Conservation (phyloP, 805 yeast species). For the Starmerella khaoyaiensis region DNA sequence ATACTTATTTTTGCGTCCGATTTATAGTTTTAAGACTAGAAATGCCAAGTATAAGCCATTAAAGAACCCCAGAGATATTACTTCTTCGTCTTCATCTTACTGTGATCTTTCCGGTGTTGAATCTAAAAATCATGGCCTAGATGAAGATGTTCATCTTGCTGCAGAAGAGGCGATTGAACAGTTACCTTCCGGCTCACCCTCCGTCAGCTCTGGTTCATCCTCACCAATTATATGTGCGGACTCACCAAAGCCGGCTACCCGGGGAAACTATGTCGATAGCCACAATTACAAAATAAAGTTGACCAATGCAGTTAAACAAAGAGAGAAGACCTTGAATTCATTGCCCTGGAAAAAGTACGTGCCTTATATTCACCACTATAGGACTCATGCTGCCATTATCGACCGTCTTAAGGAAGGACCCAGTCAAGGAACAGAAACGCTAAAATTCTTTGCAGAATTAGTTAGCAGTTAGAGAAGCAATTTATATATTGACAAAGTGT, state of each 20-base stretch:
- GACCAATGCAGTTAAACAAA: conserved; percentile 20
- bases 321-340: conserved; percentile 42
- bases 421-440: conserved; percentile 23
- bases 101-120: background rate
- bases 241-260: background rate
- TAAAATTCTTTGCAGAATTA: conserved; percentile 19
- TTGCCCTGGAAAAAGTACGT: conserved; percentile 69
- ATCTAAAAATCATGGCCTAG: background rate
- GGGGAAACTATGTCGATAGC: background rate
- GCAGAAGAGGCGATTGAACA: conserved; percentile 1
- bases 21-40: no score
- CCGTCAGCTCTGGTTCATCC: background rate
- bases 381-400: conserved; percentile 78
- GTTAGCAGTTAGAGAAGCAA: no score
- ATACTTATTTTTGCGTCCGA: background rate
- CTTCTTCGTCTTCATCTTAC: no score
- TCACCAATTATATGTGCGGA: no score
- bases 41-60: no score
- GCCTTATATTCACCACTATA: conserved; percentile 52
- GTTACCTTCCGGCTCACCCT: no score
- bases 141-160: conserved; percentile 1
- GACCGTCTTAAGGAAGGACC: conserved; percentile 37
- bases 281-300: conserved; percentile 1
- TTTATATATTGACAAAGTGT: no score
- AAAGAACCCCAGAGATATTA: no score